Evolutionary conservation across 1,284 basidiomycete species (phyloP).

Genomic region (Ustilago trichophora): DNA sequence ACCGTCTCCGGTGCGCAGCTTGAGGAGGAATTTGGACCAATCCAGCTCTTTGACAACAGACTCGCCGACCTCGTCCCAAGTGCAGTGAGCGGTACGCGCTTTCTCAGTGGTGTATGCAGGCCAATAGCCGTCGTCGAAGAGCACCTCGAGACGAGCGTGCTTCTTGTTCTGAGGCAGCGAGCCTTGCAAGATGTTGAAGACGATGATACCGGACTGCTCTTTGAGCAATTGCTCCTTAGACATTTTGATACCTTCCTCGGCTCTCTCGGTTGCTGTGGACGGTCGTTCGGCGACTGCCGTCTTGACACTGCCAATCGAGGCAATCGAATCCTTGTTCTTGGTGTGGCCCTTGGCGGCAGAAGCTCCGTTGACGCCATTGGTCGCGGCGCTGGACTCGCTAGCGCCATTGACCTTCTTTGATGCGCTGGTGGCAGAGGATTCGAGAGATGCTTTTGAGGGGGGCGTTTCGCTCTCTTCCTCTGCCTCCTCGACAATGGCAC

Average conservation of each 20-base stretch:
- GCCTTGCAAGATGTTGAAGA: conserved; percentile 87
- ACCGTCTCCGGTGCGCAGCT: conserved; percentile 57
- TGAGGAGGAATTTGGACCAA: conserved; percentile 84
- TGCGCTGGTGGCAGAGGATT: conserved; percentile 1
- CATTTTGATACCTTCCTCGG: conserved; percentile 45
- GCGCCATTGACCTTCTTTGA: conserved; percentile 8
- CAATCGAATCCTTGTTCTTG: conserved; percentile 42
- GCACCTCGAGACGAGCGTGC: conserved; percentile 81
- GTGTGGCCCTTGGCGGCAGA: conserved; percentile 20
- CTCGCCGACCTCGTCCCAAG: conserved; percentile 93
- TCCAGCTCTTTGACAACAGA: conserved; percentile 95
- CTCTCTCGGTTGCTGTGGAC: conserved; percentile 25
- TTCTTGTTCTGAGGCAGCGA: conserved; percentile 75
- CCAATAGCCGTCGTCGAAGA: conserved; percentile 80
- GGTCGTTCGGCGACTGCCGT: conserved; percentile 32
- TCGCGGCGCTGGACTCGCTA: conserved; percentile 1
- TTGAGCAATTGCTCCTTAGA: conserved; percentile 55
- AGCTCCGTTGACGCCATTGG: conserved; percentile 9
- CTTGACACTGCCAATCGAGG: conserved; percentile 43
- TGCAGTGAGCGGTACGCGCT: conserved; percentile 77
- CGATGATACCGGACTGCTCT: conserved; percentile 77
- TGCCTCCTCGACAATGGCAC: conserved; percentile 33
- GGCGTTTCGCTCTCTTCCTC: conserved; percentile 28
- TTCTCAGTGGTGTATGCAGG: conserved; percentile 78
- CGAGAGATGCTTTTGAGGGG: conserved; percentile 6